Conservation (phyloP, 2,329 filamentous ascomycete genomes). For the Aspergillus sp. region DNA sequence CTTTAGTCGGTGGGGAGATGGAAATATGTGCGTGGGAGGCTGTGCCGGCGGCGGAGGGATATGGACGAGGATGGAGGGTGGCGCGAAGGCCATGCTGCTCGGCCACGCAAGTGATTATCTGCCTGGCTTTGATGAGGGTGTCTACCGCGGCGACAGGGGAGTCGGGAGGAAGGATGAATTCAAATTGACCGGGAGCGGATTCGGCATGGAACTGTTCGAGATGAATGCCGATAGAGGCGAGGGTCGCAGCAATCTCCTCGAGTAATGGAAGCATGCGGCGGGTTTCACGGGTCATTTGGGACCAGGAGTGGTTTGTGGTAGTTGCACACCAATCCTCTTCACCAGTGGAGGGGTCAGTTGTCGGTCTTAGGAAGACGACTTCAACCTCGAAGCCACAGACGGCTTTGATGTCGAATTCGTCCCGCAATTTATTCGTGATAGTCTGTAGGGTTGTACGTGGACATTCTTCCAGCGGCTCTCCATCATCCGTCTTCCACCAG, state of each 20-base stretch:
- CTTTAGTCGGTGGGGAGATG: slow-evolving; percentile 59
- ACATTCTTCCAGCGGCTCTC: slow-evolving; percentile 60
- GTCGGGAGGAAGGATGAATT: slow-evolving; percentile 70
- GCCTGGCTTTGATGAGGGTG: slow-evolving; percentile 69
- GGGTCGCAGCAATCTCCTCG: slow-evolving; percentile 65
- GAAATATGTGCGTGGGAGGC: slow-evolving; percentile 69
- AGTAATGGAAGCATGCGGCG: slow-evolving; percentile 62
- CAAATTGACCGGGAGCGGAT: slow-evolving; percentile 74
- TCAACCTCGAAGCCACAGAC: slow-evolving; percentile 82
- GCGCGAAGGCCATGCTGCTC: slow-evolving; percentile 66
- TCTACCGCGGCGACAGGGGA: slow-evolving; percentile 72
- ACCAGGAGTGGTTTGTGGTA: slow-evolving; percentile 73
- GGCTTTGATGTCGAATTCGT: slow-evolving; percentile 61
- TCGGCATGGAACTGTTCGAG: slow-evolving; percentile 78
- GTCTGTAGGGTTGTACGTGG: slow-evolving; percentile 67
- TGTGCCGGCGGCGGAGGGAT: slow-evolving; percentile 59
- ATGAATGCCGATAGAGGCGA: slow-evolving; percentile 66
- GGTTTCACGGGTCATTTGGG: slow-evolving; percentile 65
- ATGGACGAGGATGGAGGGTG: slow-evolving; percentile 75
- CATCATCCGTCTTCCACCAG: slow-evolving; percentile 65
- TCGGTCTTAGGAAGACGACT: slow-evolving; percentile 68
- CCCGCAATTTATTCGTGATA: slow-evolving; percentile 57
- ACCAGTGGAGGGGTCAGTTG: slow-evolving; percentile 34
- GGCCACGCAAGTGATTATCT: slow-evolving; percentile 69
- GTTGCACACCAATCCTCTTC: slow-evolving; percentile 48